phyloP scores from a whole-genome alignment of 1,284 basidiomycete species.

The Phellinidium pouzarii region DNA sequence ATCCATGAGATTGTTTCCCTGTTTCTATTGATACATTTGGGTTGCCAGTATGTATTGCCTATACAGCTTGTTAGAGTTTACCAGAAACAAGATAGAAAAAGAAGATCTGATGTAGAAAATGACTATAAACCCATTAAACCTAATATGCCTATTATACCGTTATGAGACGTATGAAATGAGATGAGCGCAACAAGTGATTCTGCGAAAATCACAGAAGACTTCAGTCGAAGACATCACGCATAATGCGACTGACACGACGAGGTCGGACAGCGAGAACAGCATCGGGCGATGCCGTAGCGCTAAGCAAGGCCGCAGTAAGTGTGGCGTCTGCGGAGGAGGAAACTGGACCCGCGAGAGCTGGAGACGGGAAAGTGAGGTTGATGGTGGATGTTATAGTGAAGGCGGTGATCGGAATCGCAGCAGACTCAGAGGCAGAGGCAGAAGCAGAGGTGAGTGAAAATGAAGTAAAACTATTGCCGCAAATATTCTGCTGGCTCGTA shows the following conservation, averaged over 20 bases:
- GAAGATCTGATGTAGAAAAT: too few relatives aligned
- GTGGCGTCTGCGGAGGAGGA: background rate
- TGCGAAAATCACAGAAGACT: background rate
- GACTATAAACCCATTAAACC: too few relatives aligned
- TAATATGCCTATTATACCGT: too few relatives aligned
- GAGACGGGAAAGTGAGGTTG: background rate
- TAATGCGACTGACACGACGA: slow-evolving; percentile 15
- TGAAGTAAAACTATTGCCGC: background rate
- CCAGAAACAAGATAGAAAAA: too few relatives aligned
- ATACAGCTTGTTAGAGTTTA: too few relatives aligned
- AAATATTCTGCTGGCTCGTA: too few relatives aligned
- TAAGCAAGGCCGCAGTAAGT: background rate
- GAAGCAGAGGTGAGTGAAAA: background rate
- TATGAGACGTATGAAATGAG: too few relatives aligned
- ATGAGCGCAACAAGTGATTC: too few relatives aligned
- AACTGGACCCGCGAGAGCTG: too few relatives aligned
- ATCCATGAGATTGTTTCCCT: too few relatives aligned
- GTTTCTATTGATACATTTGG: too few relatives aligned
- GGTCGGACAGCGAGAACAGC: slow-evolving; percentile 1
- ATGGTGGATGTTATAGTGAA: slow-evolving; percentile 4
- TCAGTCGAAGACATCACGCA: slow-evolving; percentile 10
- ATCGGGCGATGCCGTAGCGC: background rate
- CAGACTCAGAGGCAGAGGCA: background rate
- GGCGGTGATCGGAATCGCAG: slow-evolving; percentile 7
- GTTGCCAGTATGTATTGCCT: too few relatives aligned